Conservation (phyloP, 805 yeast species). For the Nematodospora valgi region DNA sequence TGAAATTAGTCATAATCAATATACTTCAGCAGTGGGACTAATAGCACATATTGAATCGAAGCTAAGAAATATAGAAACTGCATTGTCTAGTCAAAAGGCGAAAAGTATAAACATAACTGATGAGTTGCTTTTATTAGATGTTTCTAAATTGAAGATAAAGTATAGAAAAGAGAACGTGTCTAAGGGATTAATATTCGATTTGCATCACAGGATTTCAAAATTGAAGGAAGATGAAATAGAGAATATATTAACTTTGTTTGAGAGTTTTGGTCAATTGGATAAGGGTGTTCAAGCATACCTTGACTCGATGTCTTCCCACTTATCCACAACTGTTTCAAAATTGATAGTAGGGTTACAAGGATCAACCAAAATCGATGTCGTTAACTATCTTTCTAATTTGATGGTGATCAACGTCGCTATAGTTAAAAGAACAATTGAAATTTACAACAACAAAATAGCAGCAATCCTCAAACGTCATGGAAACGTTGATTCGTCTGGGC, state of each 20-base stretch:
- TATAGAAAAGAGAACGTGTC: constrained; percentile 36
- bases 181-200: constrained; percentile 34
- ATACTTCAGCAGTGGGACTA: constrained; percentile 42
- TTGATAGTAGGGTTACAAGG: constrained; percentile 40
- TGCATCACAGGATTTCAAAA: constrained; percentile 30
- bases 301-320: constrained; percentile 30
- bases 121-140: constrained; percentile 34
- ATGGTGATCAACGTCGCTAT: constrained; percentile 37
- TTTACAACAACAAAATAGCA: constrained; percentile 51
- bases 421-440: constrained; percentile 53
- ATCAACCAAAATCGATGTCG: constrained; percentile 40
- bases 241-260: constrained; percentile 33
- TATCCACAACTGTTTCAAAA: constrained; percentile 29
- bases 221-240: constrained; percentile 29
- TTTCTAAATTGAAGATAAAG: constrained; percentile 37
- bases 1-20: constrained; percentile 58
- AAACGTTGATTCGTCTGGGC: constrained; percentile 46
- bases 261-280: constrained; percentile 32
- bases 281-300: constrained; percentile 34
- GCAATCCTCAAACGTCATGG: constrained; percentile 30
- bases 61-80: constrained; percentile 25
- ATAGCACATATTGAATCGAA: constrained; percentile 35
- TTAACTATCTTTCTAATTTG: constrained; percentile 37
- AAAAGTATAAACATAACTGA: constrained; percentile 9
- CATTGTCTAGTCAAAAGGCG: constrained; percentile 11